These are phyloP conservation scores for Plasmodium reichenowi DNA, from an alignment of 169 alveolate genomes.

Conservation along the genomic window DNA sequence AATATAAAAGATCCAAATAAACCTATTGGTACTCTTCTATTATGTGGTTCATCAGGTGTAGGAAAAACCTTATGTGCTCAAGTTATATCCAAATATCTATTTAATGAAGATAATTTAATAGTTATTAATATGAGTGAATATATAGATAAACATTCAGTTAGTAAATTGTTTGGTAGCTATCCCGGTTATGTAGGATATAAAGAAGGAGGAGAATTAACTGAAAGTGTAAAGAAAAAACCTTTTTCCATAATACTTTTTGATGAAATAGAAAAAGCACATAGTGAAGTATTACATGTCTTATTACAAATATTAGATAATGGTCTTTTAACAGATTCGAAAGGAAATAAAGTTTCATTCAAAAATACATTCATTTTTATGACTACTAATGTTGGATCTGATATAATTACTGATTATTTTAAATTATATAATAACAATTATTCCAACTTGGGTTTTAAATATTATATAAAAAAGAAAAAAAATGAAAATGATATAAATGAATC, in stretches of 20 bases:
- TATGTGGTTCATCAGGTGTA: constrained; percentile 93
- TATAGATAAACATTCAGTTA: constrained; percentile 91
- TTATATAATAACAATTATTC: constrained; percentile 58
- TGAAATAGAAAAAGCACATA: constrained; percentile 93
- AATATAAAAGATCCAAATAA: constrained; percentile 89
- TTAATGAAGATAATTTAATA: constrained; percentile 84
- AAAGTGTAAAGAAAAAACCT: constrained; percentile 86
- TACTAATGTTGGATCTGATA: constrained; percentile 88
- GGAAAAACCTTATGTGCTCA: constrained; percentile 93
- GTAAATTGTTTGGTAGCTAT: constrained; percentile 92
- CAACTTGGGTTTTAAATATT: constrained; percentile 63
- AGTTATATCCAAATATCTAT: constrained; percentile 90
- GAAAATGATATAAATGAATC: background rate
- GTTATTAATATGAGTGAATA: constrained; percentile 94
- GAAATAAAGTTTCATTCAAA: constrained; percentile 89
- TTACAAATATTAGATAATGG: constrained; percentile 90
- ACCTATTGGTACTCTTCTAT: constrained; percentile 91
- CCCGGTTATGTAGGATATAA: constrained; percentile 94
- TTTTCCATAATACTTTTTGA: constrained; percentile 90
- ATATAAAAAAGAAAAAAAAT: constrained; percentile 8
- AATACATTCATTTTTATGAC: constrained; percentile 91
- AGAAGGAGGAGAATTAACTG: constrained; percentile 93
- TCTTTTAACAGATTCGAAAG: constrained; percentile 89
- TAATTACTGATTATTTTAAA: constrained; percentile 78
- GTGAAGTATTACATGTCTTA: constrained; percentile 87